phyloP scores from a whole-genome alignment of 169 alveolate genomes.

The Neospora caninum region DNA sequence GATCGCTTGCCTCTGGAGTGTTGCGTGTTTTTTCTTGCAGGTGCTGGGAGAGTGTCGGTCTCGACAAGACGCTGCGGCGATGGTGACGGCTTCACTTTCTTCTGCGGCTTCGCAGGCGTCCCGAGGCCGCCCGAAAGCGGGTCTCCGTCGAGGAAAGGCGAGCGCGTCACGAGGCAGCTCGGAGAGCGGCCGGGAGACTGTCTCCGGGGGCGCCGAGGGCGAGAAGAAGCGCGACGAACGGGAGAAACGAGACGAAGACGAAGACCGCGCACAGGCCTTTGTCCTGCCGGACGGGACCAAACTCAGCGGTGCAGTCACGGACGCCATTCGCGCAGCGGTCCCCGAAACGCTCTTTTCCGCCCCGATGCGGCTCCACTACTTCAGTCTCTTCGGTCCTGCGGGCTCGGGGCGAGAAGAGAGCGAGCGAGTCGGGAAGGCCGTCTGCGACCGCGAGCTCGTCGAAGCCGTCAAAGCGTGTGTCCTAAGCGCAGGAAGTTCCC shows the following conservation, averaged over 20 bases:
- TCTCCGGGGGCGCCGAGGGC: neutral
- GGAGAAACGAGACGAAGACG: neutral
- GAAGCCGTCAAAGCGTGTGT: constrained; percentile 28
- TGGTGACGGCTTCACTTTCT: neutral
- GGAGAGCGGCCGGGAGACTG: neutral
- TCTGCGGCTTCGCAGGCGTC: neutral
- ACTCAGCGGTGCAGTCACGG: neutral
- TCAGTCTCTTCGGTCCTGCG: neutral
- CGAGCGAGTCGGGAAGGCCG: neutral
- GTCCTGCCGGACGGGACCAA: constrained; percentile 52
- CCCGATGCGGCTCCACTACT: neutral
- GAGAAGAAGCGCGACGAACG: constrained; percentile 21
- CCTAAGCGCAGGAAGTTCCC: neutral
- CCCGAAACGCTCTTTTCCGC: constrained; percentile 29
- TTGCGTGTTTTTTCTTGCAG: neutral
- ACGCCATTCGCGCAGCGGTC: neutral
- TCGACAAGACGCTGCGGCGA: neutral
- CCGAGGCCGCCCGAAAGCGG: neutral
- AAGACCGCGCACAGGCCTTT: neutral
- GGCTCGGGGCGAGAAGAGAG: neutral
- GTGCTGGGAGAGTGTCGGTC: constrained; percentile 31
- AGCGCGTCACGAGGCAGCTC: constrained; percentile 23
- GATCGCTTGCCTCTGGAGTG: neutral
- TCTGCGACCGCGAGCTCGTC: neutral
- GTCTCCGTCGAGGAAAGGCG: constrained; percentile 1